A percentile compares a stretch with the other conserved stretches of the same genome.
These are phyloP conservation scores for Bolboschoenoplectus hybrid DNA, from an alignment of 202 grass and related monocot species.

Conservation along the genomic window DNA sequence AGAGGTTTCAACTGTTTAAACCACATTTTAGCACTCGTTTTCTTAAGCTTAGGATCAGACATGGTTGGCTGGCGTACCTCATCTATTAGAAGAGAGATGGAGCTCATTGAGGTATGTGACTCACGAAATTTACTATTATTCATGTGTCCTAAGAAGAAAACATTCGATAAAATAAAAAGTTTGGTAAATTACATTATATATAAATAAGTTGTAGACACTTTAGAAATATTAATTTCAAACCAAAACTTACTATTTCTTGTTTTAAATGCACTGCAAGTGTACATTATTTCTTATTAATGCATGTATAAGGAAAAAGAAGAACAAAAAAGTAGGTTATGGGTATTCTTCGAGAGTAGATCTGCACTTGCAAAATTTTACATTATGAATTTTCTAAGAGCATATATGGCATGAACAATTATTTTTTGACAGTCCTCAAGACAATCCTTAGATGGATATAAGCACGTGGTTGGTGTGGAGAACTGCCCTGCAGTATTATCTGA, in stretches of 20 bases:
- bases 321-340: not conserved
- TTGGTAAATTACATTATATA: not conserved
- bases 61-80: slow-evolving; percentile 95
- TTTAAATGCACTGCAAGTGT: not conserved
- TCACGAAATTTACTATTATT: not conserved
- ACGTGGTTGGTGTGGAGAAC: slow-evolving; percentile 74
- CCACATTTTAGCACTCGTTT: slow-evolving; percentile 34
- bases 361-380: not conserved
- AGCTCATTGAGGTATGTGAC: slow-evolving; percentile 55
- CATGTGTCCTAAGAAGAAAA: not conserved
- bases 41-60: slow-evolving; percentile 61
- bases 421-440: slow-evolving; percentile 49
- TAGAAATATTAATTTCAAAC: not conserved
- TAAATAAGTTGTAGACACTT: not conserved
- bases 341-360: not conserved
- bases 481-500: slow-evolving; percentile 54
- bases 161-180: not conserved
- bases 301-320: slow-evolving; percentile 10
- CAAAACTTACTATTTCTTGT: not conserved
- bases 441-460: slow-evolving; percentile 72
- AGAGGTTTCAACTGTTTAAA: slow-evolving; percentile 12
- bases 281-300: not conserved
- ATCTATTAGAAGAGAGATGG: slow-evolving; percentile 78
- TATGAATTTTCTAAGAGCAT: slow-evolving; percentile 4
- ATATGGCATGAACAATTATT: not conserved